phyloP scores from a whole-genome alignment of 192 early-diverging fungal genomes.

The Backusella sp. region DNA sequence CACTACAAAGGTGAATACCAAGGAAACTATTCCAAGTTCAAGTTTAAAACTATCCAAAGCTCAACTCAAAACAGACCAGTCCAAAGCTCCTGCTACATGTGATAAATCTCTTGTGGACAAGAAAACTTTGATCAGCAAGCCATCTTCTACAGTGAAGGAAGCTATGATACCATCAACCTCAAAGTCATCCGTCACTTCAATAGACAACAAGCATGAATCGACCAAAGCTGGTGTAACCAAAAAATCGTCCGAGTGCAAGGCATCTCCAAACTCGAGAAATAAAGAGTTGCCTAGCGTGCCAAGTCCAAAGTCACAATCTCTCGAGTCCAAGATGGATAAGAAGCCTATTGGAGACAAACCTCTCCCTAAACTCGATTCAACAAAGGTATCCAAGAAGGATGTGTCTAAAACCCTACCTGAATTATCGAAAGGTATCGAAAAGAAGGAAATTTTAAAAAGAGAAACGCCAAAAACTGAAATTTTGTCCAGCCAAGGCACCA shows the following conservation, averaged over 20 bases:
- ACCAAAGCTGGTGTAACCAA: background rate
- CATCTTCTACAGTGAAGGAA: background rate
- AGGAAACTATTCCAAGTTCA: background rate
- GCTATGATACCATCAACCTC: no score
- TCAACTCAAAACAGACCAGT: background rate
- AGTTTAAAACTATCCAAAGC: background rate
- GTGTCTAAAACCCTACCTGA: background rate
- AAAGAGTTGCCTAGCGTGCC: background rate
- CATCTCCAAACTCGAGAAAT: background rate
- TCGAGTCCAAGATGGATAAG: background rate
- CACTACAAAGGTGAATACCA: background rate
- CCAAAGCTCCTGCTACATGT: background rate
- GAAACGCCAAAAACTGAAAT: background rate
- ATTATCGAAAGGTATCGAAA: background rate
- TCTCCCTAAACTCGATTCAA: background rate
- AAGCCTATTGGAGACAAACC: background rate
- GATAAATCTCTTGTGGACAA: background rate
- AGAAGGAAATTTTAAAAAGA: background rate
- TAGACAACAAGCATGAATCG: background rate
- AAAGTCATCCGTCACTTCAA: background rate
- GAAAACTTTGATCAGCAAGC: background rate
- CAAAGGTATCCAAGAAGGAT: background rate
- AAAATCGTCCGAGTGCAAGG: background rate
- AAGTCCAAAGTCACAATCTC: background rate
- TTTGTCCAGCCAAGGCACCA: background rate